Percentiles rank a stretch among this genome's conserved stretches.
phyloP scores from a whole-genome alignment of 352 stramenopile genomes.

The Phytophthora lateralis region DNA sequence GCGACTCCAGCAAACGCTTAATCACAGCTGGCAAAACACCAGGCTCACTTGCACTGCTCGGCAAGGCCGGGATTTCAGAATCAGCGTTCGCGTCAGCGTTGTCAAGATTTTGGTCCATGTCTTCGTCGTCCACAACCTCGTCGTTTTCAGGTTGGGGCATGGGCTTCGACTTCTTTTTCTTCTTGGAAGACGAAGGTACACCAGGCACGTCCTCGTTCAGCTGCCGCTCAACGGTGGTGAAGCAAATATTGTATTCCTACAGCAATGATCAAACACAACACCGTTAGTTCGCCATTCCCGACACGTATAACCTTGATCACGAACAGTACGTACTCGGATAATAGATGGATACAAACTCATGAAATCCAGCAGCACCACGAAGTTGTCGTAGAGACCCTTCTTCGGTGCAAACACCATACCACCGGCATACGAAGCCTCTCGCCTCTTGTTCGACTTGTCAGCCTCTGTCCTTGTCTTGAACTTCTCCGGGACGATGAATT shows the following conservation, averaged over 20 bases:
- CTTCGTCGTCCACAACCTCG: constrained; percentile 81
- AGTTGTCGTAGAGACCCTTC: constrained; percentile 99
- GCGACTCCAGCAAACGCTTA: constrained; percentile 97
- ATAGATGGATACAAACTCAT: constrained; percentile 99
- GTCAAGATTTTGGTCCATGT: constrained; percentile 76
- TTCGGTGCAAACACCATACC: constrained; percentile 99
- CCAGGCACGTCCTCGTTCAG: constrained; percentile 59
- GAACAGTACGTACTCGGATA: constrained; percentile 81
- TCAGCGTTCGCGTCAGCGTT: constrained; percentile 67
- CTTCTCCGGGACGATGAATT: constrained; percentile 98
- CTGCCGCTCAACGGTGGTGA: constrained; percentile 97
- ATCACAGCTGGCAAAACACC: constrained; percentile 97
- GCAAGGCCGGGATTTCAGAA: constrained; percentile 86
- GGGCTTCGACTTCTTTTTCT: constrained; percentile 61
- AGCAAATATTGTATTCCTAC: constrained; percentile 99
- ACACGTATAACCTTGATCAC: no score
- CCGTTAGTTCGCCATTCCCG: constrained; percentile 8
- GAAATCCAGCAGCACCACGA: constrained; percentile 99
- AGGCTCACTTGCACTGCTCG: constrained; percentile 76
- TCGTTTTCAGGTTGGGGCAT: constrained; percentile 63
- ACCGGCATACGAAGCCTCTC: constrained; percentile 96
- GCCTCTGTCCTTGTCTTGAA: constrained; percentile 72
- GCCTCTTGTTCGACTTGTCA: constrained; percentile 59
- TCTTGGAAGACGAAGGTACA: constrained; percentile 41
- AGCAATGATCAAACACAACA: constrained; percentile 7